phyloP scores from a whole-genome alignment of 345 rosid species.

The Eucalyptus cloeziana region DNA sequence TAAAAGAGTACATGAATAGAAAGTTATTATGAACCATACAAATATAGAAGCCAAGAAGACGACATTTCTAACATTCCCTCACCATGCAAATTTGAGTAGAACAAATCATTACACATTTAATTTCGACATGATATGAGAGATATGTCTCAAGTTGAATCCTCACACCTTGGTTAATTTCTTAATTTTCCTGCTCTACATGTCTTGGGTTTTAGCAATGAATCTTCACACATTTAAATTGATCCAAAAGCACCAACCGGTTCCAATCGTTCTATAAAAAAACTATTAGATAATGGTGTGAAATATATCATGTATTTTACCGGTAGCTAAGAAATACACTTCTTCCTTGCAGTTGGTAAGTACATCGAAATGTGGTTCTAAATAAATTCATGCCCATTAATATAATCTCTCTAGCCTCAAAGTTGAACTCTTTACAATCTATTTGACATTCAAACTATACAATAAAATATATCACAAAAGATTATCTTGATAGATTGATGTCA shows the following conservation, averaged over 20 bases:
- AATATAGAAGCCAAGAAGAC: neutral
- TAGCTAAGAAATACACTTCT: neutral
- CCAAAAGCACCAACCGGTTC: fast-evolving
- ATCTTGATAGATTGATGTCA: neutral
- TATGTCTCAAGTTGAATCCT: neutral
- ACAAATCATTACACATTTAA: neutral
- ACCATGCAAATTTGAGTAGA: neutral
- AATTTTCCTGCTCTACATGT: neutral
- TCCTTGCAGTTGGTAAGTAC: neutral
- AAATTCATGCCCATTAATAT: neutral
- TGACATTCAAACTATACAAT: neutral
- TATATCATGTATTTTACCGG: neutral
- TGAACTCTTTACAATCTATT: neutral
- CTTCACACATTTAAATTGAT: neutral
- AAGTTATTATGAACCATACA: neutral
- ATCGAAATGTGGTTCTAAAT: neutral
- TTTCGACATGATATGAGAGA: neutral
- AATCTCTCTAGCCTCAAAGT: neutral
- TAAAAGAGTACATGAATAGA: neutral
- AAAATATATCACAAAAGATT: neutral
- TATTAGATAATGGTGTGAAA: neutral
- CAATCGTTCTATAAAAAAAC: neutral
- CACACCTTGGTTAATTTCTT: neutral
- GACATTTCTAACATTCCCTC: neutral
- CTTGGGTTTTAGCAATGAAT: neutral